phyloP scores from a whole-genome alignment of 2,329 filamentous ascomycete species.

The Blastomyces percursus region DNA sequence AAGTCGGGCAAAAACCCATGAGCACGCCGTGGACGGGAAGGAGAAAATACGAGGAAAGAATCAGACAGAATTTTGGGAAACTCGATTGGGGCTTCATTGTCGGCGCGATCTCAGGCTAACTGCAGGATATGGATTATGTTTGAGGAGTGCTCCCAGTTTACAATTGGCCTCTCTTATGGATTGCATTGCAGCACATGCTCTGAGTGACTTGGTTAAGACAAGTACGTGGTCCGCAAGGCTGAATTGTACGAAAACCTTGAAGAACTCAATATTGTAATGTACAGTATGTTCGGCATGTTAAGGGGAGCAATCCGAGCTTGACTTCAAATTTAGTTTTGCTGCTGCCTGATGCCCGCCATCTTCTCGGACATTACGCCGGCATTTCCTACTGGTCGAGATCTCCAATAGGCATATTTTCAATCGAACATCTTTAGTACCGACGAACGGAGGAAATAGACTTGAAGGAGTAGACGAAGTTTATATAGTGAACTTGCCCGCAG shows the following conservation, averaged over 20 bases:
- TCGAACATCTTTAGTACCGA: no score
- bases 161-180: background rate
- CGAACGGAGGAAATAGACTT: no score
- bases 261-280: no score
- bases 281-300: no score
- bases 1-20: background rate
- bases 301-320: no score
- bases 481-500: background rate
- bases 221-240: no score
- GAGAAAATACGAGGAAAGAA: background rate
- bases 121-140: background rate
- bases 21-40: background rate
- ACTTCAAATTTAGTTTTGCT: background rate
- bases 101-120: background rate
- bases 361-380: background rate
- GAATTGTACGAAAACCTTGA: no score
- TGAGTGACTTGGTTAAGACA: no score
- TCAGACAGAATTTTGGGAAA: background rate
- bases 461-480: background rate
- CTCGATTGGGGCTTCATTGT: background rate
- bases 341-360: no score
- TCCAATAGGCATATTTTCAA: no score
- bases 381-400: background rate
- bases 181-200: no score
- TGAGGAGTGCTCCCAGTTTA: background rate